Evolutionary conservation across 2,329 filamentous ascomycete species (phyloP), one percentile per base, ranked within the genome.

Genomic region (Ophiostoma himal-ulmi): DNA sequence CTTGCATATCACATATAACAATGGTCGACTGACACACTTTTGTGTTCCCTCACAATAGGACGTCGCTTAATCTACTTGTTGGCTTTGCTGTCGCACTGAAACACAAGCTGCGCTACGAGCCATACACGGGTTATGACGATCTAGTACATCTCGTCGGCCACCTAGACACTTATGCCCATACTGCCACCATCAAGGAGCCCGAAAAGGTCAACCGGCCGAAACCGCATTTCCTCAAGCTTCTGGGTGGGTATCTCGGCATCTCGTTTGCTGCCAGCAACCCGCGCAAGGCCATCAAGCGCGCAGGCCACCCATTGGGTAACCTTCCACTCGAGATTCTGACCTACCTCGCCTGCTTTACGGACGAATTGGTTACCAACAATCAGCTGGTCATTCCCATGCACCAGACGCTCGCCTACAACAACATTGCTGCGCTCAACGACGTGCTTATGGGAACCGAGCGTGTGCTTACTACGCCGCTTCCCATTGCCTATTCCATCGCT

Each of bases 61-160:
- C 88, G 1, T 87, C 86, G 1, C 82, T 92, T 74, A 92, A 92
- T 75, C 83, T 92, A 17, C 83, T 92, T 74, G 84, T 90, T 34
- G 88, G 88, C 7, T 92, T 90, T 75, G 84, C 89, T 20, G 84
- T 89, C 36, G 81, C 90, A 0, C 81, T 92, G 67, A 92, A 92
- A 79, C 90, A 92, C 80, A 88, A 87, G 75, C 85, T 93, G 39
- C 88, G 90, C 37, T 91, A 91, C 76, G 90, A 92, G 77, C 89
- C 90, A 1, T 89, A 89, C 74, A 85, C 87, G 30, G 85, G 88
- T 71, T 92, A 92, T 77, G 84, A 88, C 1, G 90, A 92, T 76
- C 82, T 92, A 5, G 80, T 83, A 26, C 83, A 84, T 14, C 82
- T 91, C 5, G 83, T 91, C 11, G 82, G 82, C 41, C 86, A 91